Percentiles rank a stretch among this genome's conserved stretches.
Conservation (phyloP, 768 basidiomycete genomes). For the Termitomyces sp. region DNA sequence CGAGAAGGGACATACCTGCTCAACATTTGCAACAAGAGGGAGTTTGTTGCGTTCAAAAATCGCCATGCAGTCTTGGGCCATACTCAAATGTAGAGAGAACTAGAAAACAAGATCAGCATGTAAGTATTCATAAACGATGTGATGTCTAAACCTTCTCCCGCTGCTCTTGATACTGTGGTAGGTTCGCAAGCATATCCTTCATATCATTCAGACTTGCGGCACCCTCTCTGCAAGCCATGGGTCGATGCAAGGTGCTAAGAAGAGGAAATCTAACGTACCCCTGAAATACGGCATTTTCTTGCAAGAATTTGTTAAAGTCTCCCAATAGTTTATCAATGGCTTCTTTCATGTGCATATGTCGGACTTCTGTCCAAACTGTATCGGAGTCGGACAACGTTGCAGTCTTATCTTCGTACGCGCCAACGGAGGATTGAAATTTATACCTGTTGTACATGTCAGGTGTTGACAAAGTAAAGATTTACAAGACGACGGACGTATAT, state of each 20-base stretch:
- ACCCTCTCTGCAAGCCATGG: slow-evolving; percentile 46
- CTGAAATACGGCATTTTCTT: slow-evolving; percentile 92
- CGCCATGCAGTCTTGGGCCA: slow-evolving; percentile 97
- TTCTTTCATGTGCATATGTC: slow-evolving; percentile 99
- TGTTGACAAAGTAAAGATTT: not conserved
- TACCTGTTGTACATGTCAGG: slow-evolving; percentile 48
- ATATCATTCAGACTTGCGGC: slow-evolving; percentile 92
- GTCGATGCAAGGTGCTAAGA: slow-evolving; percentile 4
- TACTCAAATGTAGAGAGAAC: slow-evolving; percentile 95
- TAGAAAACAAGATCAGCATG: slow-evolving; percentile 24
- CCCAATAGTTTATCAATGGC: slow-evolving; percentile 95
- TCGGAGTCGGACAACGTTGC: slow-evolving; percentile 85
- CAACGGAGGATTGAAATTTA: slow-evolving; percentile 87
- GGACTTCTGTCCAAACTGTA: slow-evolving; percentile 84
- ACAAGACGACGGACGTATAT: slow-evolving; percentile 63
- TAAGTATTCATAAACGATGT: not conserved
- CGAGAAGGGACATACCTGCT: slow-evolving; percentile 57
- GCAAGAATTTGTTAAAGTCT: slow-evolving; percentile 92
- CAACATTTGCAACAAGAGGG: slow-evolving; percentile 77
- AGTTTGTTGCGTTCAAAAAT: slow-evolving; percentile 88
- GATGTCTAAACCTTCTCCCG: slow-evolving; percentile 71
- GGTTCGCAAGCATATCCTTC: slow-evolving; percentile 93
- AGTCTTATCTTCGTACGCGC: slow-evolving; percentile 83
- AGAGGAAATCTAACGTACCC: slow-evolving; percentile 46
- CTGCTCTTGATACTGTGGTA: slow-evolving; percentile 94